Base-by-base conservation (phyloP, 768 basidiomycete genomes). In the Lactarius pseudohatsudake region DNA sequence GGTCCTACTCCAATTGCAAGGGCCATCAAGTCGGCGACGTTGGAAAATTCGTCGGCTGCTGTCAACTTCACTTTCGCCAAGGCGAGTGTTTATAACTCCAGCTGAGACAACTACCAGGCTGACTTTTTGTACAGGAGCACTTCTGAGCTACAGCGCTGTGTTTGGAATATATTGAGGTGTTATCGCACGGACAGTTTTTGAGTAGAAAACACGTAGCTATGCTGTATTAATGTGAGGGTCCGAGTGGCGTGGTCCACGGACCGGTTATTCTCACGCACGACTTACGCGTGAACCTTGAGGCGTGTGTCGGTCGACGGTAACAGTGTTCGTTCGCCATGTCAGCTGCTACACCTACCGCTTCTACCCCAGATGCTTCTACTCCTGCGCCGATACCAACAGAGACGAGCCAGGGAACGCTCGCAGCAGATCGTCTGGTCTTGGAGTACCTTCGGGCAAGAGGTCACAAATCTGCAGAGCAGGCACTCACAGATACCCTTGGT, bases 11-110 rank as follows among this genome's bases (percentile, higher is more conserved):
- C 75, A 22, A 81, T 97, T 53, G 91, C 91, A 26, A 90, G 89
- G 73, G 79, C 85, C 15, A 87, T 97, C 78, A 89, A 89, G 75
- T 81, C 85, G 67, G 91, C 91, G 13, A 85, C 88, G 15, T 74
- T 84, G 36, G 79, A 82, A 40, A 80, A 86, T 67, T 82, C 81
- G 3, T 81, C 81, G 59, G 73, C 85, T 15, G 77, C 80, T 41
- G 84, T 96, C 55, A 77, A 87, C 56, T 95, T 95, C 77, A 81
- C 82, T 0, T 96, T 97, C 75, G 87, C 89, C 22, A 96, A 96
- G 86, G 94, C 85, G 66, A 72, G 81, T 72, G 74, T 40, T 58
- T 9, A 40, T 41, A 65, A 62, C 63, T 69, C 41, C 47, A 65
- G 63, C 62, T 69, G 40, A 61, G 64, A 28, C 57, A 15, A 26